Evolutionary conservation across 2,329 filamentous ascomycete species (phyloP).

Genomic region (Bisporella sp.): DNA sequence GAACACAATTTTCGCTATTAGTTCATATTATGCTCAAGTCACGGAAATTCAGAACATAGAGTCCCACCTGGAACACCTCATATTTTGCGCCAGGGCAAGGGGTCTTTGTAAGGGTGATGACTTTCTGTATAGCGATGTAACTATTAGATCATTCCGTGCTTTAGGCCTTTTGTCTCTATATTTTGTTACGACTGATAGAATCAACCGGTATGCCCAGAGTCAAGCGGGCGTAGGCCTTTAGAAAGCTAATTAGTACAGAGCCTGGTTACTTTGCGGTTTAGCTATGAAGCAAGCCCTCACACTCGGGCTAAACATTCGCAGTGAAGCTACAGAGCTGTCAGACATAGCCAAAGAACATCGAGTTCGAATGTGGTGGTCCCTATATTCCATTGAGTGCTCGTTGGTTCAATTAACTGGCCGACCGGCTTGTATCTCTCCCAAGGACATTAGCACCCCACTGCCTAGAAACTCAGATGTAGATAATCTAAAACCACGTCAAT

Average conservation of each 20-base stretch:
- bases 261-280: constrained; percentile 20
- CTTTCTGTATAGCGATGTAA: constrained; percentile 14
- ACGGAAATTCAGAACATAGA: constrained; percentile 4
- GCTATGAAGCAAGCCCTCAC: constrained; percentile 18
- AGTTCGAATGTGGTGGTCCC: constrained; percentile 21
- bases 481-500: constrained; percentile 1
- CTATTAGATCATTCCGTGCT: constrained; percentile 11
- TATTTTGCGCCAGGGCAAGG: constrained; percentile 17
- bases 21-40: constrained; percentile 14
- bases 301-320: constrained; percentile 19
- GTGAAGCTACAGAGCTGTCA: constrained; percentile 10
- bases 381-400: constrained; percentile 19
- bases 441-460: constrained; percentile 20
- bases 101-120: constrained; percentile 12
- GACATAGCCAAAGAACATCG: constrained; percentile 20
- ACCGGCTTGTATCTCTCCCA: constrained; percentile 20
- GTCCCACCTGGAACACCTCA: constrained; percentile 14
- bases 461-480: constrained; percentile 18
- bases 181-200: constrained; percentile 15
- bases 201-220: constrained; percentile 18
- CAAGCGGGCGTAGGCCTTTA: not conserved
- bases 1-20: constrained; percentile 20
- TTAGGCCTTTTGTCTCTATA: constrained; percentile 19
- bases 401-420: constrained; percentile 20
- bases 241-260: constrained; percentile 9